A percentile compares a stretch with the other conserved stretches of the same genome.
Conservation (phyloP, 1,139 yeast genomes). For the Zygoascus meyerae region DNA sequence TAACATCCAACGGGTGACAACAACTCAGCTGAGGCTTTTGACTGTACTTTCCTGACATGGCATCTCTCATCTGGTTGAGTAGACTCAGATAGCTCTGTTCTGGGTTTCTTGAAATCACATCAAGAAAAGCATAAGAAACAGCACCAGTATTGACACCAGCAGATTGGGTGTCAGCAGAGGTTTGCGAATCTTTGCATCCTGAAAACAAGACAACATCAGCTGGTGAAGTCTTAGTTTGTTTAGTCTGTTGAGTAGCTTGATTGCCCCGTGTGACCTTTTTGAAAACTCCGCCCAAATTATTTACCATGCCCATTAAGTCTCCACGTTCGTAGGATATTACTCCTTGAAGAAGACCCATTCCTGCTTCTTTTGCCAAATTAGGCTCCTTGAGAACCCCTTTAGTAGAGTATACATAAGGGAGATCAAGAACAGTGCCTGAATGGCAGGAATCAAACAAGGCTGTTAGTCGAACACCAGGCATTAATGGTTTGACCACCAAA, state of each 20-base stretch:
- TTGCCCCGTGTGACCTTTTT: conserved; percentile 40
- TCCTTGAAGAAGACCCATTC: conserved; percentile 66
- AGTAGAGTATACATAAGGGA: conserved; percentile 86
- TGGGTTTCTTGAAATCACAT: conserved; percentile 60
- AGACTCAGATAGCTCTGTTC: conserved; percentile 72
- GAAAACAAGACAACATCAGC: conserved; percentile 84
- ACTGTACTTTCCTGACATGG: conserved; percentile 62
- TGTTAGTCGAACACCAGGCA: conserved; percentile 79
- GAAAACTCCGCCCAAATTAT: conserved; percentile 46
- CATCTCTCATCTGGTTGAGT: conserved; percentile 71
- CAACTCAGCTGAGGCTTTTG: conserved; percentile 87
- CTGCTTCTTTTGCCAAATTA: conserved; percentile 78
- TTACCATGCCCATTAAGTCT: conserved; percentile 52
- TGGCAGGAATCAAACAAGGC: conserved; percentile 92
- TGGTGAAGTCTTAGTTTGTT: conserved; percentile 64
- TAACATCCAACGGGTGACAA: conserved; percentile 81
- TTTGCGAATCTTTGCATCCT: conserved; percentile 87
- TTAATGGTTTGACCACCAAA: conserved; percentile 69
- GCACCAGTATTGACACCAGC: conserved; percentile 85
- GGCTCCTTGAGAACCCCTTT: conserved; percentile 90
- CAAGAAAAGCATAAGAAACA: conserved; percentile 85
- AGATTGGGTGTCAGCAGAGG: conserved; percentile 73
- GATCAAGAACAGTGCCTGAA: conserved; percentile 84
- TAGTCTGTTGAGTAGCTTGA: conserved; percentile 40
- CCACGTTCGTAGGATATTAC: conserved; percentile 69